Evolutionary conservation across 495 filamentous ascomycete species (phyloP), one percentile per base, ranked within the genome.

Genomic region (Pyronema omphalodes): DNA sequence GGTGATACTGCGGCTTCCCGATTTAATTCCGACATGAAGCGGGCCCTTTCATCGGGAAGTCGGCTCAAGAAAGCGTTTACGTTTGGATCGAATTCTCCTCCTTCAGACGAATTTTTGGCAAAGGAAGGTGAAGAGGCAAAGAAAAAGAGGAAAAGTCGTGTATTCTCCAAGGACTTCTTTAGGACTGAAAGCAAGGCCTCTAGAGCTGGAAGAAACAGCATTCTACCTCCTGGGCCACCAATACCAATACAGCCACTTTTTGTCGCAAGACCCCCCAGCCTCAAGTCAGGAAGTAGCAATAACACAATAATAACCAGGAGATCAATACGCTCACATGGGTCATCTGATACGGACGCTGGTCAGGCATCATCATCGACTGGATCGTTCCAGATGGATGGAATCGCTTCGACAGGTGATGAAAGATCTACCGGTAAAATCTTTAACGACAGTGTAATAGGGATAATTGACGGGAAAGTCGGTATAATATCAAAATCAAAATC

Each of bases 361-460:
- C 52, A 54, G 43, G 41, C 36, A 18, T 39, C 52, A 34, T 45
- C 41, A 34, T 17, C 52, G 8, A 36, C 35, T 14, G 43, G 33
- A 18, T 12, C 9, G 6, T 54, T 36, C 6, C 52, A 54, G 40
- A 29, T 54, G 7, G 52, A 54, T 19, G 52, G 52, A 29, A 36
- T 39, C 19, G 14, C 33, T 9, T 12, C 23, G 29, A 9, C 35
- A 14, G 52, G 45, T 41, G 52, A 46, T 6, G 19, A 54, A 7
- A 17, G 48, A 17, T 33, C 52, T 17, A 39, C 50, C 7, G 44
- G 37, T 14, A 56, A 52, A 11, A 35, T 43, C 15, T 54, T 60
- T n/a, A 63, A 60, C 15, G 57, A 62, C 12, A 63, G 57, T 51
- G 60, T 60, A 39, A 50, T 64, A 5, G 61, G 57, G 0, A 57